Evolutionary conservation across 768 basidiomycete species (phyloP).

Genomic region (Lyophyllum shimeji): DNA sequence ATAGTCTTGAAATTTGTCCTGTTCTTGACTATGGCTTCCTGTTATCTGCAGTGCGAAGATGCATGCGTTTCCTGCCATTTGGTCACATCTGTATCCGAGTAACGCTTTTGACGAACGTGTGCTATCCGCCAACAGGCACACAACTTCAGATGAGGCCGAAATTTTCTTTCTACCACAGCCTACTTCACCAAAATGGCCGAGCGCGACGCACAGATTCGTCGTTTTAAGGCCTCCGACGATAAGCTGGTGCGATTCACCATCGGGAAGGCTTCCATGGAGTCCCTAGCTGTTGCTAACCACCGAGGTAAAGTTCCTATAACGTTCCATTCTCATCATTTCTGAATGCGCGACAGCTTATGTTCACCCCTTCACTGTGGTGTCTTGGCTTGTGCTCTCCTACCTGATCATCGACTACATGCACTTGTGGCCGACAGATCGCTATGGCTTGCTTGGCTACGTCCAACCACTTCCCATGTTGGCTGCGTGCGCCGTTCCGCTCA

Average conservation of each 20-base stretch:
- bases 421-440: conserved; percentile 62
- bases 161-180: conserved; percentile 2
- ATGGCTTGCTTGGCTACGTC: conserved; percentile 51
- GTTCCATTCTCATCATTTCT: conserved; percentile 3
- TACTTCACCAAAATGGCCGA: conserved; percentile 33
- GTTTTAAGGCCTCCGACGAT: conserved; percentile 48
- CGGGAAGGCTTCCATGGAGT: conserved; percentile 66
- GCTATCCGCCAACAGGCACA: neutral
- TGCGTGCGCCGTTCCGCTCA: conserved; percentile 56
- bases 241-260: conserved; percentile 64
- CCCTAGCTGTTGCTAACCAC: conserved; percentile 65
- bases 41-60: neutral
- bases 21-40: no score
- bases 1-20: no score
- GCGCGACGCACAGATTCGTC: conserved; percentile 52
- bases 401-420: conserved; percentile 57
- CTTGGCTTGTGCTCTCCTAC: conserved; percentile 63
- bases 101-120: conserved; percentile 2
- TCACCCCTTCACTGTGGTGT: conserved; percentile 56
- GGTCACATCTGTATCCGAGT: neutral
- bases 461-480: conserved; percentile 67
- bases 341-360: conserved; percentile 39
- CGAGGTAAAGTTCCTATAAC: conserved; percentile 38
- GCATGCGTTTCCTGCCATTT: neutral
- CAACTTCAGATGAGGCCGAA: neutral